Evolutionary conservation across 2,329 filamentous ascomycete species (phyloP), one percentile per base, ranked within the genome.

Genomic region (Neurospora crassa): DNA sequence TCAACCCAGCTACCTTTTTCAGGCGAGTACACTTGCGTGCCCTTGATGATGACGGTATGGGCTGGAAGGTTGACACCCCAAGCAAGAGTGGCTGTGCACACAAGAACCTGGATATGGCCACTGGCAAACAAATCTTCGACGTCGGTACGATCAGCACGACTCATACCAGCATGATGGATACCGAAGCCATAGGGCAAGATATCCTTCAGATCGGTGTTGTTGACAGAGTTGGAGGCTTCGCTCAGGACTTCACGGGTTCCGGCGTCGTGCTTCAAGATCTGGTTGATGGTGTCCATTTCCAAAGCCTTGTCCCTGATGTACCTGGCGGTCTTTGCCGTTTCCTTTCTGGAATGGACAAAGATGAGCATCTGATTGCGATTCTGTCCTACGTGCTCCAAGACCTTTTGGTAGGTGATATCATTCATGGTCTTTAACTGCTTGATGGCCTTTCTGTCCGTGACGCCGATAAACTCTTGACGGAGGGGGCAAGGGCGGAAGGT

Each of bases 371-470:
- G 96, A 77, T 99, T 97, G 74, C 92, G 90, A 78, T 96, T 91
- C 72, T 91, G 90, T 7, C 96, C 96, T 40, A 97, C 95, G 79
- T 98, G 95, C 81, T 99, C 96, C 70, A 99, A 88, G 40, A 97
- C 94, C 81, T 99, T 99, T 74, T 91, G 96, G 81, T 99, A 99
- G 71, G 94, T 97, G 70, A 99, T 94, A 77, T 99, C 96, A 78
- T 99, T 99, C 96, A 99, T 99, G 0, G 92, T 96, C 86, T 98
- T 97, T 70, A 99, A 85, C 80, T 99, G 96, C 82, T 98, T 99
- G 83, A 99, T 99, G 6, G 96, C 92, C 80, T 98, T 98, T 83
- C 96, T 96, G 76, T 99, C 96, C 0, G 95, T 97, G 63, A 99
- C 92, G 70, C 96, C 96, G 75, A 99, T 93, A 78, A 98, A 99